These are phyloP conservation scores for Solanum chilense DNA, from an alignment of 257 asterid species.

Conservation along the genomic window DNA sequence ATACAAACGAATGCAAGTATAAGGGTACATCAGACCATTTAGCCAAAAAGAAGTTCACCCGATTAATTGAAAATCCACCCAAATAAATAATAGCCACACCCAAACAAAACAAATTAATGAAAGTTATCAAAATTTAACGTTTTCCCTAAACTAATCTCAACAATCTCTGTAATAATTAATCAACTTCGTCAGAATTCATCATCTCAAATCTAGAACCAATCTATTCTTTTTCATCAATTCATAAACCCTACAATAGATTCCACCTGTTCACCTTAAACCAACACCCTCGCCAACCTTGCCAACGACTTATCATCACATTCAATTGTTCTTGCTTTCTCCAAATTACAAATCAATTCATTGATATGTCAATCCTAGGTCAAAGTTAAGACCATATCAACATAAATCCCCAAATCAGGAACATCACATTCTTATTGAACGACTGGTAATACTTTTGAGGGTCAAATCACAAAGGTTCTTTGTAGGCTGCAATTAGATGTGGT, in stretches of 20 bases:
- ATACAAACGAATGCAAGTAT: too few species aligned
- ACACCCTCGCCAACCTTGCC: conserved; percentile 48
- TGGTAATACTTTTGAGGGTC: conserved; percentile 53
- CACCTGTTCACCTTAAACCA: conserved; percentile 47
- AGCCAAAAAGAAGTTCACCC: too few species aligned
- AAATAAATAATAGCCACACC: too few species aligned
- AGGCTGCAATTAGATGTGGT: conserved; percentile 67
- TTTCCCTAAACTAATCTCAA: conserved; percentile 30
- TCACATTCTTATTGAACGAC: conserved; percentile 47
- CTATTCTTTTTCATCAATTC: conserved; percentile 54
- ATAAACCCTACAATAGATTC: conserved; percentile 69
- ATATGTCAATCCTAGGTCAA: conserved; percentile 36
- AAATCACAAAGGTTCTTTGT: conserved; percentile 53
- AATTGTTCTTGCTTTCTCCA: conserved; percentile 41
- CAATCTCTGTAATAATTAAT: conserved; percentile 33
- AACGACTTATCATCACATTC: conserved; percentile 47
- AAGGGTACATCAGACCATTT: too few species aligned
- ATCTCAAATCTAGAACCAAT: conserved; percentile 20
- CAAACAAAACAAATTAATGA: too few species aligned
- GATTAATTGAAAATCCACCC: too few species aligned
- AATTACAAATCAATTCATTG: conserved; percentile 28
- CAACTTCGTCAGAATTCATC: conserved; percentile 70
- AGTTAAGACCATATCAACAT: conserved; percentile 44
- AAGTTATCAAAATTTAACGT: neutral
- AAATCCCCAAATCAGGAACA: conserved; percentile 36